Base-by-base conservation (phyloP, 805 yeast species). In the Scheffersomyces ergatensis region DNA sequence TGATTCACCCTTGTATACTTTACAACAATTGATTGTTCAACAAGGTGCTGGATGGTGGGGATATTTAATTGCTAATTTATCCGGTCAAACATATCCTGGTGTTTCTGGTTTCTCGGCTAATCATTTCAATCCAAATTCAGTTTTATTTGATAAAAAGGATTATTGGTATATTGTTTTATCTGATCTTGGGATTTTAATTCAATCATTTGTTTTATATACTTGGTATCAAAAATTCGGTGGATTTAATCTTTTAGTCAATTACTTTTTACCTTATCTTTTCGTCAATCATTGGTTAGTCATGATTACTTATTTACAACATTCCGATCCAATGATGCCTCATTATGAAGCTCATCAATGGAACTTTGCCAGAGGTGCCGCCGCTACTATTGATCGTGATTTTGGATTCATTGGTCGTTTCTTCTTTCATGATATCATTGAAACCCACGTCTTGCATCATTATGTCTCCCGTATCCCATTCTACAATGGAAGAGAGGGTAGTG, bases 241-340 rank as follows among this genome's bases (percentile, higher is more conserved):
- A 26, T 77, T 75, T 68, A 72, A 73, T 55, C 65, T 77, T 65
- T 45, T 70, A 44, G 69, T 78, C 46, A 67, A 76, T 60, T 79
- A 82, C 82, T 72, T 77, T 44, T 51, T 78, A 36, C 85, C 85
- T 43, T 79, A 77, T 73, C 50, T 71, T 35, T 74, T 74, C 70
- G 81, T 77, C 38, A 79, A 79, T 66, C 83, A 79, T 57, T 79
- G 85, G 85, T 68, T 79, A 54, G 84, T 79, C 29, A 75, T 79
- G 51, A 77, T 79, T 47, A 79, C 85, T 15, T 79, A 68, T 61
- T 68, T 79, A 50, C 85, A 79, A 62, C 85, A 79, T 60, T 74
- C 83, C 15, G 83, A 78, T 56, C 74, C 80, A 36, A 58, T 72
- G 2, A 65, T 78, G 72, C 82, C 84, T 30, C 85, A 79, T 55